phyloP scores from a whole-genome alignment of 2,329 filamentous ascomycete species.

The Domatiomyces catenatus region DNA sequence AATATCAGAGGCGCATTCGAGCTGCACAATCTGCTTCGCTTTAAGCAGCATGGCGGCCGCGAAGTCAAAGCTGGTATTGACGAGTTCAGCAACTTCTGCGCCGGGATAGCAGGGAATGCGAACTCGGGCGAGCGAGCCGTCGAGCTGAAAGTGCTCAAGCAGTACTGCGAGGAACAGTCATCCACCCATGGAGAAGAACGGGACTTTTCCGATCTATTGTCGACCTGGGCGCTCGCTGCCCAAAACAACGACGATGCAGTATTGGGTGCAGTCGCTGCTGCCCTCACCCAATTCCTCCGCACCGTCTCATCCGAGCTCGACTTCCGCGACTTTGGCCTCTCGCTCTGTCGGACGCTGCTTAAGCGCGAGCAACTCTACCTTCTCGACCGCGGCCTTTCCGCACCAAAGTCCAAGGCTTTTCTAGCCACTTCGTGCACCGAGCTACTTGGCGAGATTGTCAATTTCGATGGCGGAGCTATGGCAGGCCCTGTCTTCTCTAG shows the following conservation, averaged over 20 bases:
- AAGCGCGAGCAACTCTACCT: constrained; percentile 69
- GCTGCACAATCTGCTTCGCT: constrained; percentile 32
- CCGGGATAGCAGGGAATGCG: constrained; percentile 24
- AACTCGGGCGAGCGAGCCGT: constrained; percentile 23
- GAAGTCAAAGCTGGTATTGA: constrained; percentile 23
- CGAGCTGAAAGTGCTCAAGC: constrained; percentile 30
- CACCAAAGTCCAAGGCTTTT: constrained; percentile 69
- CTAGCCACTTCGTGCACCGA: constrained; percentile 79
- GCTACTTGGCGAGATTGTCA: constrained; percentile 69
- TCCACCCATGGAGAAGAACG: constrained; percentile 40
- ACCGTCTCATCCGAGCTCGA: constrained; percentile 60
- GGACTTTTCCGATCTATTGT: constrained; percentile 61
- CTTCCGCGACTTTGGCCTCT: constrained; percentile 57
- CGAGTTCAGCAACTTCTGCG: constrained; percentile 31
- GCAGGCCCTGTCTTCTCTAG: constrained; percentile 64
- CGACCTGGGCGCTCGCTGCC: constrained; percentile 73
- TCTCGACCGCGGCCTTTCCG: constrained; percentile 60
- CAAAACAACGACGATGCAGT: constrained; percentile 67
- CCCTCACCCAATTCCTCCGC: constrained; percentile 67
- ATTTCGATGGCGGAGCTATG: constrained; percentile 68
- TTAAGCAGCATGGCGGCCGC: constrained; percentile 3
- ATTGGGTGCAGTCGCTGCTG: constrained; percentile 64
- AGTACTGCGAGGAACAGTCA: constrained; percentile 39
- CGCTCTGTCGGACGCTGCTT: constrained; percentile 66
- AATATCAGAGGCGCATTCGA: constrained; percentile 41